Base-by-base conservation (phyloP, 176 grass and related monocot species). In the Calamus simplicifolius region DNA sequence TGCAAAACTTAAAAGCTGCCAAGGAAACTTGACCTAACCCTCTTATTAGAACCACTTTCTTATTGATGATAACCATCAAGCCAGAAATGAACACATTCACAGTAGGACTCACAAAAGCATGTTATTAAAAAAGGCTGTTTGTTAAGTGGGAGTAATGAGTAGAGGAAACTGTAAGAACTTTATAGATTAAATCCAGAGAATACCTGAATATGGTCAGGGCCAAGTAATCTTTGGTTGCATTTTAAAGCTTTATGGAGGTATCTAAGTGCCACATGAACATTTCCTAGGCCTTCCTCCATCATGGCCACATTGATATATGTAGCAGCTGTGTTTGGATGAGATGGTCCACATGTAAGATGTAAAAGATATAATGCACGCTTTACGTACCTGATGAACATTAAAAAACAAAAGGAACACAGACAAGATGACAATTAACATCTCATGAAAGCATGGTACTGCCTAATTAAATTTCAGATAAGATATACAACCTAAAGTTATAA, bases 271-370 rank as follows among this genome's bases (percentile, higher is more conserved):
- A 98, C 84, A 88, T 98, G 93, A 57, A 98, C 88, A 85, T 98
- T 98, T 54, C 93, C 93, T 49, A 98, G 73, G 48, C 93, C 93
- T 92, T 98, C 93, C 74, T 98, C 93, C 93, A 98, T 98, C 93
- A 98, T 98, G 50, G 93, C 93, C 56, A 98, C 93, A 64, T 98
- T 98, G 61, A 98, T 98, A 88, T 98, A 98, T 64, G 93, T 98
- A 43, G 93, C 93, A 76, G 93, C 93, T 62, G 93, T 98, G 78
- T 98, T 98, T 82, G 93, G 93, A 98, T 98, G 87, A 75, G 87
- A 98, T 77, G 93, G 81, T 55, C 93, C 93, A 19, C 93, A 98
- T 27, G 87, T 98, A 79, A 98, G 84, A 87, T 98, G 93, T 27
- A 98, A 81, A 71, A 98, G 93, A 92, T 98, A 98, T 69, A 98